These are phyloP conservation scores for Graphilbum ipis-grandicollis DNA, from an alignment of 2,329 filamentous ascomycete genomes.

Conservation along the genomic window DNA sequence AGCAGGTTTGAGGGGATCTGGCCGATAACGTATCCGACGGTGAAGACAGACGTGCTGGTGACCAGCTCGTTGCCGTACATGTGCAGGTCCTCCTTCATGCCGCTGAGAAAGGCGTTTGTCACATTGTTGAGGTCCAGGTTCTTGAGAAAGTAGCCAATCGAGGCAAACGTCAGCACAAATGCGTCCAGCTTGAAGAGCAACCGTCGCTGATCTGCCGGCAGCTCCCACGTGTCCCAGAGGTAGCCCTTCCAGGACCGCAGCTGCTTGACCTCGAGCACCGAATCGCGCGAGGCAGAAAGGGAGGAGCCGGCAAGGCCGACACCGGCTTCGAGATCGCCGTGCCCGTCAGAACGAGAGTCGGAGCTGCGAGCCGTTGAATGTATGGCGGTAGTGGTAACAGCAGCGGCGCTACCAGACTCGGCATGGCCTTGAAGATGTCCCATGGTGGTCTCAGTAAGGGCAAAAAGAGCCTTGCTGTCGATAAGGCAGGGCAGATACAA, in stretches of 20 bases:
- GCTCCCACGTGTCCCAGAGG: conserved; percentile 19
- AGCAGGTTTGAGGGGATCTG: conserved; percentile 12
- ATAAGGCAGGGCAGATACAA: too few relatives aligned
- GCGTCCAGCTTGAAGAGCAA: conserved; percentile 18
- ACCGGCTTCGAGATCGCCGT: background rate
- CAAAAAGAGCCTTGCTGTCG: too few relatives aligned
- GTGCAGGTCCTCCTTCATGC: conserved; percentile 27
- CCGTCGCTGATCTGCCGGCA: conserved; percentile 15
- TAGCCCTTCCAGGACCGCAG: conserved; percentile 18
- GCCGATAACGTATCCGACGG: conserved; percentile 12
- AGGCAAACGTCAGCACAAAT: conserved; percentile 17
- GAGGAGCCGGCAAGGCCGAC: background rate
- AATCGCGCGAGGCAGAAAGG: background rate
- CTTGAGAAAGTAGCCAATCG: conserved; percentile 17
- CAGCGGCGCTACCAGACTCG: too few relatives aligned
- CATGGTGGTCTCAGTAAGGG: too few relatives aligned
- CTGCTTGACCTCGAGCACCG: background rate
- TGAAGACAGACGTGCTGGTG: conserved; percentile 17
- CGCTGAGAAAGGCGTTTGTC: conserved; percentile 27
- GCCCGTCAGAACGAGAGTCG: background rate
- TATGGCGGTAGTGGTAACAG: too few relatives aligned
- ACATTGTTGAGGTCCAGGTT: conserved; percentile 22
- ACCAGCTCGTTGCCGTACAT: conserved; percentile 23
- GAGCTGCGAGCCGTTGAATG: background rate
- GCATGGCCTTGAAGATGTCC: too few relatives aligned